Evolutionary conservation across 306 rosid species (phyloP), one percentile per base, ranked within the genome.

Genomic region (Cucurbita pepo): DNA sequence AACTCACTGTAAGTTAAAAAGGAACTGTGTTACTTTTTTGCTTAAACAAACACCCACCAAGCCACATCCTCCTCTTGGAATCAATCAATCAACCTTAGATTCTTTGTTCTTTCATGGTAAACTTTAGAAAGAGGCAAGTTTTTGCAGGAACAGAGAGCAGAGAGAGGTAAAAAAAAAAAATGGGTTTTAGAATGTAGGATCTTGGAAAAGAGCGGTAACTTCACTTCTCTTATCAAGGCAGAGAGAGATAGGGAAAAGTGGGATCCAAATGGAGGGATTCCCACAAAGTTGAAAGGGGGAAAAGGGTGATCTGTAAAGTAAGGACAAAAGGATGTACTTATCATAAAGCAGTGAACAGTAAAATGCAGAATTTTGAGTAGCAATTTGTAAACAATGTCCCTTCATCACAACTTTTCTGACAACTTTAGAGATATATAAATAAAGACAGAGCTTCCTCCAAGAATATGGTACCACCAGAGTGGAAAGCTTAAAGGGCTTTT

Each of bases 1-100:
- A 94, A 94, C 0, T 94, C 96, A 79, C 99, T 91, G 92, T 6
- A 65, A 51, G 1, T 53, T 37, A 7, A 43, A 7, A 43, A 14
- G 61, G 43, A 60, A 34, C 4, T 43, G 12, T n/a, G 48, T 64
- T 30, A 66, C 21, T 60, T 36, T 36, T 36, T 37, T 34, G 21
- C 18, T 34, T 50, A 13, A 5, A 50, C 14, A 5, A 13, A n/a
- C 18, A 50, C 13, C 36, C 14, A 5, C 43, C 69, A 61, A 61
- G 47, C 36, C 14, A 61, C 0, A 15, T 22, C 56, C 16, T 51
- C 18, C 56, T 15, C 56, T 51, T 51, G 56, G 56, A 52, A 52
- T 52, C 56, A 52, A 52, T 2, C 8, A 30, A 30, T 30, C 3
- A 30, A 30, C 34, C 34, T 30, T 30, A 30, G 1, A 30, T 30